Percentiles rank a stretch among this genome's conserved stretches.
Conservation (phyloP, 2,329 filamentous ascomycete species). For the Clonostachys sp. region DNA sequence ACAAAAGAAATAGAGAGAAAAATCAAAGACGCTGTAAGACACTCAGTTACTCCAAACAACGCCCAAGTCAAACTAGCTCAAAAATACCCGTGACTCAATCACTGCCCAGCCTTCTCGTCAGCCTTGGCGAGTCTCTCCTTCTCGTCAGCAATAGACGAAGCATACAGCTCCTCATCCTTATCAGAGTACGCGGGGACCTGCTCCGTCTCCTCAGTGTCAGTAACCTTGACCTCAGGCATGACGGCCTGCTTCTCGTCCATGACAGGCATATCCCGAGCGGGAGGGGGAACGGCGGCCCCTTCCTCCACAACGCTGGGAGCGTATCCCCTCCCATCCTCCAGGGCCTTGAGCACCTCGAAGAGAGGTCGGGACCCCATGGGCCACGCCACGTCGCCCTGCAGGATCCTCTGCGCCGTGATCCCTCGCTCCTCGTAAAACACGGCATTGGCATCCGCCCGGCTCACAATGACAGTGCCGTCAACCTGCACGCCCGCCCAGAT, state of each 20-base stretch:
- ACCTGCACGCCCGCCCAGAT: conserved; percentile 75
- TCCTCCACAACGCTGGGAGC: conserved; percentile 17
- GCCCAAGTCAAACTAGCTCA: too few species aligned
- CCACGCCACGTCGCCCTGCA: conserved; percentile 31
- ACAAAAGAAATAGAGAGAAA: too few species aligned
- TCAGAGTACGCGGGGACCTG: background rate
- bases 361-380: conserved; percentile 29
- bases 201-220: background rate
- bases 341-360: conserved; percentile 27
- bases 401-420: conserved; percentile 28
- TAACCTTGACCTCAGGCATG: background rate
- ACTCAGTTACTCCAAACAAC: too few species aligned
- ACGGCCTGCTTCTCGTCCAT: conserved; percentile 16
- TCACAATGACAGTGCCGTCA: conserved; percentile 76
- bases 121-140: conserved; percentile 15
- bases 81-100: too few species aligned
- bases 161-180: conserved; percentile 1
- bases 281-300: background rate
- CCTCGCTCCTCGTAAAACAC: conserved; percentile 63
- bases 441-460: conserved; percentile 73
- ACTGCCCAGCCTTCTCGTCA: background rate
- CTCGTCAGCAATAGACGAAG: conserved; percentile 4
- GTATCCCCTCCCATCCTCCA: conserved; percentile 24
- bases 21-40: too few species aligned
- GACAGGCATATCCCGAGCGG: conserved; percentile 5